These are phyloP conservation scores for Alternaria triticimaculans DNA, from an alignment of 2,329 filamentous ascomycete species.

Conservation along the genomic window DNA sequence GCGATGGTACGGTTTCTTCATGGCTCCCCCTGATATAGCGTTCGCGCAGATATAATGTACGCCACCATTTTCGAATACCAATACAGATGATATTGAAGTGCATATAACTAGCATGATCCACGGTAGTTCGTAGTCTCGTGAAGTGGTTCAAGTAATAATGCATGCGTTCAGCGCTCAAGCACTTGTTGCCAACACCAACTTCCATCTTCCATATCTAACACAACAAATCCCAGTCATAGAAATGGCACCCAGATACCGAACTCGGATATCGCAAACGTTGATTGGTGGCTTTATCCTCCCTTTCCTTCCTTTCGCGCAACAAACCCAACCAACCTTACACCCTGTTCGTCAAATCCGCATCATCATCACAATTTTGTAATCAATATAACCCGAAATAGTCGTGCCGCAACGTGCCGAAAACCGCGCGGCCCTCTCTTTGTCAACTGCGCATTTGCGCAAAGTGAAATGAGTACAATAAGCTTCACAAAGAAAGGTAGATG, in stretches of 20 bases:
- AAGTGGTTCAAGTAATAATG: too few relatives aligned
- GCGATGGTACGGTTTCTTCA: neutral
- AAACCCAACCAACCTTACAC: neutral
- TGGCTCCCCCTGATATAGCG: neutral
- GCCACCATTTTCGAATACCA: neutral
- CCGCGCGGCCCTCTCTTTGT: neutral
- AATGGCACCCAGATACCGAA: neutral
- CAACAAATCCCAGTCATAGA: neutral
- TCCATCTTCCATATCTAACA: fast-evolving
- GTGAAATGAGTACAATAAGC: neutral
- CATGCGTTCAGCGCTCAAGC: too few relatives aligned
- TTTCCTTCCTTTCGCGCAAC: neutral
- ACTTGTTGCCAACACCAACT: neutral
- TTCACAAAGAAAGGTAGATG: neutral
- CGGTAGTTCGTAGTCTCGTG: too few relatives aligned
- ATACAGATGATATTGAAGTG: neutral
- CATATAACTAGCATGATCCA: neutral
- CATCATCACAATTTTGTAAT: neutral
- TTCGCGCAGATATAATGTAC: constrained; percentile 1
- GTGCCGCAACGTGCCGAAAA: neutral
- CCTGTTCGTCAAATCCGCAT: neutral
- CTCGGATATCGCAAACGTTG: neutral
- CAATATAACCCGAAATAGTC: neutral
- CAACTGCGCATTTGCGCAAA: neutral
- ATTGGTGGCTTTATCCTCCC: neutral